These are phyloP conservation scores for Scutellaria baicalensis DNA, from an alignment of 257 asterid species.

Conservation along the genomic window DNA sequence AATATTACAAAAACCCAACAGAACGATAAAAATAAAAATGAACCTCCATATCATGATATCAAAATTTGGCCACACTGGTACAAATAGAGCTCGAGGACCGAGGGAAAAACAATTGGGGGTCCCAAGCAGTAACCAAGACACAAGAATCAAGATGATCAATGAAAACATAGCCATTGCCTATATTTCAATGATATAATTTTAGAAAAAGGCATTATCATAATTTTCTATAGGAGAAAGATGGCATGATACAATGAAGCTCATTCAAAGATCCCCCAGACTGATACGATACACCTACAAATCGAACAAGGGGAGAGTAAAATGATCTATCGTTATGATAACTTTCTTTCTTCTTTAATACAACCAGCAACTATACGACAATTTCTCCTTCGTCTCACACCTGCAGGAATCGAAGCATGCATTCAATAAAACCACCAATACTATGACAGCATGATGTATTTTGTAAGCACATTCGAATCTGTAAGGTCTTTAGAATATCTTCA, in stretches of 20 bases:
- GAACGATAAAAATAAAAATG: no score
- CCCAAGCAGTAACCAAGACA: neutral
- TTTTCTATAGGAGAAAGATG: conserved; percentile 34
- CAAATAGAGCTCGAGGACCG: neutral
- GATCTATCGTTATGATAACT: conserved; percentile 41
- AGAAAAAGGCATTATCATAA: conserved; percentile 13
- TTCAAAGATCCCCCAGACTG: conserved; percentile 20
- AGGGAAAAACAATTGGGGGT: neutral
- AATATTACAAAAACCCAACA: no score
- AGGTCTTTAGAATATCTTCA: neutral
- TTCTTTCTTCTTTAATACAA: conserved; percentile 6
- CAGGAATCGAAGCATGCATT: neutral
- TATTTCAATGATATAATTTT: conserved; percentile 16
- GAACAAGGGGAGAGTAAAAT: conserved; percentile 12
- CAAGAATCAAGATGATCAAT: conserved; percentile 7
- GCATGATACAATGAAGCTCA: conserved; percentile 38
- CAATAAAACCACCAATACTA: neutral
- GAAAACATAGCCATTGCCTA: conserved; percentile 16
- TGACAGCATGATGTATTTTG: neutral
- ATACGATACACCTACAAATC: conserved; percentile 22
- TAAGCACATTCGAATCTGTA: neutral
- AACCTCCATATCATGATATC: no score
- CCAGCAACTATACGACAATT: conserved; percentile 2
- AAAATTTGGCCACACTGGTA: neutral
- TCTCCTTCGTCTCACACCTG: conserved; percentile 25